These are phyloP conservation scores for Clarireedia paspali DNA, from an alignment of 2,329 filamentous ascomycete genomes.

Conservation along the genomic window DNA sequence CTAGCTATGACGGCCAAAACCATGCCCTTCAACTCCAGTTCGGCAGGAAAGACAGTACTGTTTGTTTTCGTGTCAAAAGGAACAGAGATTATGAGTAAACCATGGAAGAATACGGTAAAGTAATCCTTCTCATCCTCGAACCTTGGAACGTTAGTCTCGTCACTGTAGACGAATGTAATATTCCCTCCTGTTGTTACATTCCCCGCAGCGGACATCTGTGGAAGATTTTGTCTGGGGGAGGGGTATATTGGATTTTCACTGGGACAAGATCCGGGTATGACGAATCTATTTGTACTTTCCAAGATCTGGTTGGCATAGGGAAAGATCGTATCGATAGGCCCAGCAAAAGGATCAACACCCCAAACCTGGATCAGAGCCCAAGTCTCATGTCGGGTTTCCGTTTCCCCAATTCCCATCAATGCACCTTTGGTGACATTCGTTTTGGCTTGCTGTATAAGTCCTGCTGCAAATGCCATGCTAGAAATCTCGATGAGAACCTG, in stretches of 20 bases:
- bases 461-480: slow-evolving; percentile 35
- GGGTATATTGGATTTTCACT: slow-evolving; percentile 32
- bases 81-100: slow-evolving; percentile 30
- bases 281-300: slow-evolving; percentile 30
- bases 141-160: slow-evolving; percentile 22
- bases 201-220: slow-evolving; percentile 24
- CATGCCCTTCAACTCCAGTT: slow-evolving; percentile 32
- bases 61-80: slow-evolving; percentile 31
- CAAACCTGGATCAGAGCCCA: slow-evolving; percentile 37
- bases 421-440: slow-evolving; percentile 30
- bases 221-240: slow-evolving; percentile 30
- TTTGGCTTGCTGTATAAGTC: slow-evolving; percentile 31
- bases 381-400: slow-evolving; percentile 34
- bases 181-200: slow-evolving; percentile 28
- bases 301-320: slow-evolving; percentile 37
- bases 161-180: slow-evolving; percentile 28
- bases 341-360: slow-evolving; percentile 33
- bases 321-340: slow-evolving; percentile 35
- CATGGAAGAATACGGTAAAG: slow-evolving; percentile 36
- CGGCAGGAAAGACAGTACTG: slow-evolving; percentile 30
- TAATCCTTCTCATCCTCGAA: slow-evolving; percentile 27
- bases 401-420: slow-evolving; percentile 32
- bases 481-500: slow-evolving; percentile 32
- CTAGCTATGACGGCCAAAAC: slow-evolving; percentile 33
- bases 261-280: slow-evolving; percentile 31